These are phyloP conservation scores for Colletotrichum sp. DNA, from an alignment of 2,329 filamentous ascomycete genomes.

Conservation along the genomic window DNA sequence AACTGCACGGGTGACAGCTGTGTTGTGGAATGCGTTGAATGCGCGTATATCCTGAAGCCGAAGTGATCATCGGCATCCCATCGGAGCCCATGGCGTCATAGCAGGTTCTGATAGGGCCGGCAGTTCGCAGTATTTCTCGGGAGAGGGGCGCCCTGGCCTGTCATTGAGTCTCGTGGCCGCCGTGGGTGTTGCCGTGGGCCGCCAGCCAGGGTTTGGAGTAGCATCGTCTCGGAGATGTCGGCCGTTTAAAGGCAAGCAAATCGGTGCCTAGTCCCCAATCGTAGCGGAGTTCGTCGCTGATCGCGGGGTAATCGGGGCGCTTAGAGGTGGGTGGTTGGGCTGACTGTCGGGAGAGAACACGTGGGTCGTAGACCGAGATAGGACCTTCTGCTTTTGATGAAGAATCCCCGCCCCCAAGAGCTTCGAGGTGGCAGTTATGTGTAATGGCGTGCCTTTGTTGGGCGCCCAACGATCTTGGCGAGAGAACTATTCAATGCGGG, in stretches of 20 bases:
- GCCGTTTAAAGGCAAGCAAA: slow-evolving; percentile 3
- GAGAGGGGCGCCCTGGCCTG: neutral
- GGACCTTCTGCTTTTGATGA: slow-evolving; percentile 7
- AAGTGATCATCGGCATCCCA: neutral
- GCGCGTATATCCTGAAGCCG: neutral
- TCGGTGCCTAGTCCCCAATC: neutral
- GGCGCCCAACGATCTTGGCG: slow-evolving; percentile 1
- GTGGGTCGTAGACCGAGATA: neutral
- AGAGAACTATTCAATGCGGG: neutral
- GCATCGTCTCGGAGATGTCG: neutral
- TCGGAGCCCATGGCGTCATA: neutral
- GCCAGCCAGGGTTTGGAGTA: neutral
- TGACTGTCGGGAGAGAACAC: neutral
- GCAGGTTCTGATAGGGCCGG: slow-evolving; percentile 5
- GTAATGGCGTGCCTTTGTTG: neutral
- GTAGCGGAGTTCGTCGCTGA: neutral
- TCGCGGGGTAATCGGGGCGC: slow-evolving; percentile 10
- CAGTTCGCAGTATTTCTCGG: slow-evolving; percentile 1
- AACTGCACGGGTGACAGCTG: neutral
- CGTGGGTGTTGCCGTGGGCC: neutral
- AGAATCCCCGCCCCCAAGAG: neutral
- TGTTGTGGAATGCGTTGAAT: neutral
- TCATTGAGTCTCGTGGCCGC: neutral
- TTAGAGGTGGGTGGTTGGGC: neutral
- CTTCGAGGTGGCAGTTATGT: neutral